Base-by-base conservation (phyloP, 2,329 filamentous ascomycete genomes). In the Trichoderma pleuroti region DNA sequence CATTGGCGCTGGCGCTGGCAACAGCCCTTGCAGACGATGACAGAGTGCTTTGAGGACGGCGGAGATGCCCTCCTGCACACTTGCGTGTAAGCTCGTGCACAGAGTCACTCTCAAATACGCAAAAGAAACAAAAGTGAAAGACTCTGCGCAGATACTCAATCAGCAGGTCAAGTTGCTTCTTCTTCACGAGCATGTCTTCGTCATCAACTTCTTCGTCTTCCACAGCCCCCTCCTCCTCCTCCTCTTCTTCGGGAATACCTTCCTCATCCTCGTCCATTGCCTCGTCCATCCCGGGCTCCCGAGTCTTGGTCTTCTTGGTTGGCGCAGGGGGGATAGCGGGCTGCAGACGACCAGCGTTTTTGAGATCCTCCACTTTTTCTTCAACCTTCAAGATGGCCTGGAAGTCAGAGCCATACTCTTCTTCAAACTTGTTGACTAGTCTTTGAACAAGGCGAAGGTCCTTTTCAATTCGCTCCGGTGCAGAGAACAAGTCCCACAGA, bases 41-140 rank as follows among this genome's bases (percentile, higher is more conserved):
- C 39, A 98, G 86, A 42, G 93, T 97, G 76, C 92, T 92, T 70
- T 94, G 88, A 49, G 96, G 96, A 62, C 96, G 91, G 73, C 96
- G 93, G 72, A 99, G 89, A 84, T 99, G 96, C n/a, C 96, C 96
- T 54, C 96, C 96, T 30, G 96, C 94, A 76, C 96, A 99, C 82
- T 99, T 98, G 72, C 96, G 90, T 52, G 93, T 94, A 74, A 99
- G 86, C 82, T 99, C 96, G 77, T 99, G 96, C 26, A 98, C 91
- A 0, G 95, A 98, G 80, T 99, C 96, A 78, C 94, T 96, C 82
- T 99, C 96, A 75, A 99, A 98, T 6, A 99, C 97, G 80, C 96
- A 99, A 84, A 98, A 99, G 85, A 99, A 98, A 84, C 96, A 99
- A 83, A 99, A 98, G 82, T 96, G 98, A 86, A 97, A 97, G 66